phyloP scores from a whole-genome alignment of 169 alveolate genomes.

The Cryptosporidium xiaoi region DNA sequence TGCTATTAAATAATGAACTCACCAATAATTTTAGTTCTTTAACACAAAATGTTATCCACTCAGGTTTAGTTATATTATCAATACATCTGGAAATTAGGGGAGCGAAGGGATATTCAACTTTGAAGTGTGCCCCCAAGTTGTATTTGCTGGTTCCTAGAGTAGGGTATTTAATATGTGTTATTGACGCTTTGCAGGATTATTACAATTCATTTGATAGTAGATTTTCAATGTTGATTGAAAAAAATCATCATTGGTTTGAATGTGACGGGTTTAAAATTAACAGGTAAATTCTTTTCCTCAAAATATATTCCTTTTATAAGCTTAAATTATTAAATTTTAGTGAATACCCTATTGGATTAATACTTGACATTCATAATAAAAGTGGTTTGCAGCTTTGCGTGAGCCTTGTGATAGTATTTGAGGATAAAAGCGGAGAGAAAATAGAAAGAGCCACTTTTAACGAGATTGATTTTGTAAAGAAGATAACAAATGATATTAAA shows the following conservation, averaged over 20 bases:
- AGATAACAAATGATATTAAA: constrained; percentile 39
- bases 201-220: constrained; percentile 33
- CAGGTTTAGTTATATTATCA: constrained; percentile 43
- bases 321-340: not conserved
- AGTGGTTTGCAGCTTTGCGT: constrained; percentile 3
- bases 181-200: constrained; percentile 24
- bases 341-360: constrained; percentile 42
- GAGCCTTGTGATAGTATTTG: not conserved
- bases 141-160: constrained; percentile 46
- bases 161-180: constrained; percentile 28
- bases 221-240: constrained; percentile 19
- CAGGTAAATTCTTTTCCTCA: constrained; percentile 17
- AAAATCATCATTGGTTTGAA: constrained; percentile 34
- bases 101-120: not conserved
- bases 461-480: not conserved
- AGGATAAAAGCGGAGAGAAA: not conserved
- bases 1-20: not conserved
- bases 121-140: constrained; percentile 5
- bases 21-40: not conserved
- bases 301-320: not conserved
- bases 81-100: constrained; percentile 21
- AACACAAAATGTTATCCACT: constrained; percentile 41
- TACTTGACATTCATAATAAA: constrained; percentile 16
- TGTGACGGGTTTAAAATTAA: constrained; percentile 8
- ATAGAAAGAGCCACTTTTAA: not conserved